These are phyloP conservation scores for Alternaria sp. DNA, from an alignment of 2,329 filamentous ascomycete species.

Conservation along the genomic window DNA sequence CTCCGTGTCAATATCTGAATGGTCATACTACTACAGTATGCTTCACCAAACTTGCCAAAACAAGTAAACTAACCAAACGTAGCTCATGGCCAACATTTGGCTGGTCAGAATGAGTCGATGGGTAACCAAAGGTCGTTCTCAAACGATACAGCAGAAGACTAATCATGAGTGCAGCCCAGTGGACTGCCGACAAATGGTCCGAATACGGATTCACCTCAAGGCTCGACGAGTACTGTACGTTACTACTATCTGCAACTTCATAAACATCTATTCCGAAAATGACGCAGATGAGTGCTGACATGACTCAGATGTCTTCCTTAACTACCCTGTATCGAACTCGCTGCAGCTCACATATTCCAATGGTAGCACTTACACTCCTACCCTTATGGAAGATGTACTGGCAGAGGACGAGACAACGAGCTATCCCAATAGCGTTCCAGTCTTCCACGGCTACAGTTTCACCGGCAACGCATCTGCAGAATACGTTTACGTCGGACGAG, in stretches of 20 bases:
- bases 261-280: not conserved
- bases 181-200: slow-evolving; percentile 50
- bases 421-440: slow-evolving; percentile 53
- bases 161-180: slow-evolving; percentile 39
- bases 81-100: slow-evolving; percentile 48
- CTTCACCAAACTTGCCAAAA: not conserved
- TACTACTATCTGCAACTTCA: not conserved
- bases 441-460: slow-evolving; percentile 60
- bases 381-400: slow-evolving; percentile 46
- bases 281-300: slow-evolving; percentile 3
- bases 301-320: slow-evolving; percentile 45
- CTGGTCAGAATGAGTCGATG: slow-evolving; percentile 48
- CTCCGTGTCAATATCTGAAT: slow-evolving; percentile 50
- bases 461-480: slow-evolving; percentile 58
- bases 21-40: slow-evolving; percentile 52
- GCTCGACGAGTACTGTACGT: slow-evolving; percentile 48
- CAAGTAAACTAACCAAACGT: slow-evolving; percentile 17
- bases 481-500: slow-evolving; percentile 58
- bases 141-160: not conserved
- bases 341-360: slow-evolving; percentile 46
- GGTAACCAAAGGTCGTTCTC: not conserved
- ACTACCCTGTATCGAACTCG: slow-evolving; percentile 50
- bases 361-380: slow-evolving; percentile 43
- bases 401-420: slow-evolving; percentile 47
- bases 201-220: slow-evolving; percentile 49